Evolutionary conservation across 768 basidiomycete genomes (phyloP), one percentile per base, ranked within the genome.

Genomic region (Rhizopogon roseolus): DNA sequence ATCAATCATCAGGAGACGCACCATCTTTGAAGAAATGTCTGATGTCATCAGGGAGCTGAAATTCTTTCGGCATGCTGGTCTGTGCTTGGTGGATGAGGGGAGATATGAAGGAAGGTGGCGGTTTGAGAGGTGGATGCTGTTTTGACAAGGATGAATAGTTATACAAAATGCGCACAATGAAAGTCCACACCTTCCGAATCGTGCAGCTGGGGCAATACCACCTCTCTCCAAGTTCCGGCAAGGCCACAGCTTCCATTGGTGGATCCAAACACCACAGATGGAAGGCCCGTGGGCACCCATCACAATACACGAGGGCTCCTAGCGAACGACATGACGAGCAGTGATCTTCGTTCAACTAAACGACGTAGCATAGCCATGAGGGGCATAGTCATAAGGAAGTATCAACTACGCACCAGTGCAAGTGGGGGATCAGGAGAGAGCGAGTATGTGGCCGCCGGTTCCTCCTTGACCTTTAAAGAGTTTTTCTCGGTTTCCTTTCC

Each of bases 251-350:
- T 57, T 94, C 90, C 76, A 98, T 81, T 19, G 97, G 97, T 50
- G 97, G 97, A 69, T 99, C 90, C 59, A 99, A 79, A 70, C 97
- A 99, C 81, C 89, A 86, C 56, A 98, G 84, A 72, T 99, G 97
- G 70, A 97, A 99, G 6, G 94, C 93, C 58, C 88, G 76, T 36
- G 96, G 92, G 67, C 97, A 99, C 17, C 95, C 94, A 69, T 98
- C 97, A 70, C 97, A 99, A 68, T 97, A 98, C 17, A 99, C 82
- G 56, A 98, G 79, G 41, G 88, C 82, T 45, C 96, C 96, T 59
- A 77, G 64, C 25, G 86, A 90, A 62, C 86, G 84, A 67, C 90
- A 93, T 16, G 90, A 81, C 57, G 89, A 91, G 65, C 90, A 93
- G 63, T 92, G 88, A 65, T 93, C 90, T 66, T 92, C 84, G 68